Conservation (phyloP, 805 yeast genomes). For the Zygoascus bituminiphila region DNA sequence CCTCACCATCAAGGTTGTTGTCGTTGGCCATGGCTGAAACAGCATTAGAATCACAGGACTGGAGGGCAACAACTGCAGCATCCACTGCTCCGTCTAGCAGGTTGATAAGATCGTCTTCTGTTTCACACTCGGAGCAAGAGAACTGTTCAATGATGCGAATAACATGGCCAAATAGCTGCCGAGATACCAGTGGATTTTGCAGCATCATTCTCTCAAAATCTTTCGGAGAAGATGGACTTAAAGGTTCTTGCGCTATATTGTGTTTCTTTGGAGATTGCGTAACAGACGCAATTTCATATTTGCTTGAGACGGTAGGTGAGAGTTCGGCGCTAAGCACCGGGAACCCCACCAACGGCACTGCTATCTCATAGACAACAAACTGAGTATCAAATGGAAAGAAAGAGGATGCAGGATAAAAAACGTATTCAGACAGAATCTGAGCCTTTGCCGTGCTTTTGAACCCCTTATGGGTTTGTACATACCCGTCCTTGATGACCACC, state of each 20-base stretch:
- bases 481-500: slow-evolving; percentile 46
- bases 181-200: slow-evolving; percentile 33
- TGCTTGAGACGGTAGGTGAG: slow-evolving; percentile 13
- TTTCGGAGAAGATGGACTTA: not conserved
- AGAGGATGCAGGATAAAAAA: slow-evolving; percentile 48
- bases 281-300: slow-evolving; percentile 4
- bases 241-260: slow-evolving; percentile 7
- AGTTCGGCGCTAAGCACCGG: slow-evolving; percentile 22
- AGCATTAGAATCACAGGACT: slow-evolving; percentile 23
- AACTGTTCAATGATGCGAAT: slow-evolving; percentile 34
- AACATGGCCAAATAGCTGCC: slow-evolving; percentile 35
- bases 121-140: slow-evolving; percentile 25
- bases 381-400: slow-evolving; percentile 50
- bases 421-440: slow-evolving; percentile 37
- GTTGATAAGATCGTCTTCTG: slow-evolving; percentile 27
- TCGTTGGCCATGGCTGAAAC: slow-evolving; percentile 22
- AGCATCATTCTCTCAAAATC: slow-evolving; percentile 34
- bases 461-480: slow-evolving; percentile 50
- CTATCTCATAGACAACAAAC: slow-evolving; percentile 51
- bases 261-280: slow-evolving; percentile 1
- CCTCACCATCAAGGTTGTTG: slow-evolving; percentile 24
- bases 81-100: slow-evolving; percentile 26
- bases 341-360: slow-evolving; percentile 44
- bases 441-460: slow-evolving; percentile 40
- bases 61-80: slow-evolving; percentile 30